These are phyloP conservation scores for Microcos paniculata DNA, from an alignment of 345 rosid species.

Conservation along the genomic window DNA sequence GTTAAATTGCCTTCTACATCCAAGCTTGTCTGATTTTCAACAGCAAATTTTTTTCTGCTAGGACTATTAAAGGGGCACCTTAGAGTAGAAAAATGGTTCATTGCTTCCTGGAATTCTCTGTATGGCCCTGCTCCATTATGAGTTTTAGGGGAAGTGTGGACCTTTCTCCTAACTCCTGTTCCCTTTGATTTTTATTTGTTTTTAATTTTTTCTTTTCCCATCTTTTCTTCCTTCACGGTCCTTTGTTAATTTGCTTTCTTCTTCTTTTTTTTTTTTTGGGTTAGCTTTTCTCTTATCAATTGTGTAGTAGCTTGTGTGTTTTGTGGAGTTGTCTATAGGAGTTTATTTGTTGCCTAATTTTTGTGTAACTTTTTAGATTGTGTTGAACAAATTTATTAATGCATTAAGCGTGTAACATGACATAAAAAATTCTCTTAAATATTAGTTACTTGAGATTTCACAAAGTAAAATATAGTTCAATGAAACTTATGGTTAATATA, in stretches of 20 bases:
- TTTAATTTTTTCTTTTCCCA: too few species aligned
- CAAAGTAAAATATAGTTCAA: too few species aligned
- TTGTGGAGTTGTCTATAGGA: too few species aligned
- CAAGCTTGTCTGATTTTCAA: conserved; percentile 27
- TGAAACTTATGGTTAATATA: too few species aligned
- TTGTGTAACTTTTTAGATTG: too few species aligned
- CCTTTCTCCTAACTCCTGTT: too few species aligned
- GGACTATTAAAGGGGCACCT: neutral
- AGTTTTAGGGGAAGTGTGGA: conserved; percentile 21
- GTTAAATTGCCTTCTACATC: neutral
- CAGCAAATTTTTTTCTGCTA: conserved; percentile 24
- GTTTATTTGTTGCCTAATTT: too few species aligned
- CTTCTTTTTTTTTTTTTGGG: neutral
- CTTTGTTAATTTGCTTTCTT: conserved; percentile 21
- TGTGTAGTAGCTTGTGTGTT: neutral
- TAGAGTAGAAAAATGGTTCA: neutral
- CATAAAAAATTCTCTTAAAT: too few species aligned
- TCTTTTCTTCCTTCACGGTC: conserved; percentile 27
- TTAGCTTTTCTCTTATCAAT: neutral
- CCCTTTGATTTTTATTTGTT: too few species aligned
- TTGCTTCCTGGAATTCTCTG: conserved; percentile 26
- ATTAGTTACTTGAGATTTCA: too few species aligned
- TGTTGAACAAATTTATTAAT: too few species aligned
- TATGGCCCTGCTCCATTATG: neutral
- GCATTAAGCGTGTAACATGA: too few species aligned